Evolutionary conservation across 257 asterid species (phyloP).

Genomic region (Striga asiatica): DNA sequence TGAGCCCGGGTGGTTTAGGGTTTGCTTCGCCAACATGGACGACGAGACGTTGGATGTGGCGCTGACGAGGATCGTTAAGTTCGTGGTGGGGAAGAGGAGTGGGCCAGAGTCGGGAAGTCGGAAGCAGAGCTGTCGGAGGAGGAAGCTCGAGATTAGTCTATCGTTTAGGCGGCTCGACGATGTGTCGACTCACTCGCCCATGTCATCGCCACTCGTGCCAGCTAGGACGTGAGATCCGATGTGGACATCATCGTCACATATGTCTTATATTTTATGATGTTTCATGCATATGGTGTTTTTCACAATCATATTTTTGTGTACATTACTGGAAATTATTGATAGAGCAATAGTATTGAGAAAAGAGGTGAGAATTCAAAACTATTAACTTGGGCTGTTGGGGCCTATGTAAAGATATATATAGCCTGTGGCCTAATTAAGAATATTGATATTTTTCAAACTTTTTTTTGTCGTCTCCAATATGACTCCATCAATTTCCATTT

Average conservation of each 20-base stretch:
- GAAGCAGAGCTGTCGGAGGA: conserved; percentile 23
- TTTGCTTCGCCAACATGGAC: conserved; percentile 77
- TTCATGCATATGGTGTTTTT: neutral
- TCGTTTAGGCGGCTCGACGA: conserved; percentile 60
- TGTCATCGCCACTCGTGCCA: conserved; percentile 64
- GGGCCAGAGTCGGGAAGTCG: neutral
- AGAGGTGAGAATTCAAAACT: too few relatives aligned
- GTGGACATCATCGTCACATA: too few relatives aligned
- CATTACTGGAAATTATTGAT: too few relatives aligned
- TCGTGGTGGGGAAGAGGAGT: conserved; percentile 21
- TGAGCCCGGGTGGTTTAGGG: conserved; percentile 84
- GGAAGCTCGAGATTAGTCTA: conserved; percentile 55
- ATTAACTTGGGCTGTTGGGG: too few relatives aligned
- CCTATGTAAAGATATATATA: too few relatives aligned
- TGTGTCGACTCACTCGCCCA: conserved; percentile 18
- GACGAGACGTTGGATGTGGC: conserved; percentile 48
- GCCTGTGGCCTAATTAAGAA: too few relatives aligned
- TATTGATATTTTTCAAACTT: too few relatives aligned
- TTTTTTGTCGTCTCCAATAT: too few relatives aligned
- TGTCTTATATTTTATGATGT: neutral
- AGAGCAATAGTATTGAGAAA: too few relatives aligned
- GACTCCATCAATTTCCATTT: too few relatives aligned
- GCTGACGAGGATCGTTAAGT: conserved; percentile 37
- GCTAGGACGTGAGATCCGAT: conserved; percentile 40
- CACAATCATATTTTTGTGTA: too few relatives aligned